phyloP scores from a whole-genome alignment of 768 basidiomycete genomes.

The Mycena rebaudengoi region DNA sequence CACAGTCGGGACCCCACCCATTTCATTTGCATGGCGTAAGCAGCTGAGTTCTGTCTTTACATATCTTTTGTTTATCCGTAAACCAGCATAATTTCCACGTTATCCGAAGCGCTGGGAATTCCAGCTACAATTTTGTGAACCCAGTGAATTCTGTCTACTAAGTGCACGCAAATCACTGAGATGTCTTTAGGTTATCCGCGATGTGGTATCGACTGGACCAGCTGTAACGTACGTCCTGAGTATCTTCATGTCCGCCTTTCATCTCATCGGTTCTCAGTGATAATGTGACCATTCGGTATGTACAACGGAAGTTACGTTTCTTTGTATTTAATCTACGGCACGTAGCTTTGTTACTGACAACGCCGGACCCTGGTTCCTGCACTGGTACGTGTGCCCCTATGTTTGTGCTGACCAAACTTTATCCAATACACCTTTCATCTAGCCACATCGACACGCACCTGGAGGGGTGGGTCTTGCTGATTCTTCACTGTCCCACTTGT shows the following conservation, averaged over 20 bases:
- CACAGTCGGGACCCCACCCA: constrained; percentile 21
- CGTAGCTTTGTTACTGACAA: constrained; percentile 62
- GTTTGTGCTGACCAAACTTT: constrained; percentile 22
- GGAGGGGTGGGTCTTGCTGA: too few species aligned
- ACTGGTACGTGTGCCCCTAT: neutral
- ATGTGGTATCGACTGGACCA: constrained; percentile 42
- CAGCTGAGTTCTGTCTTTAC: neutral
- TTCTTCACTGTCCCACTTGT: too few species aligned
- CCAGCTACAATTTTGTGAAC: constrained; percentile 44
- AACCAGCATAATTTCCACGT: constrained; percentile 41
- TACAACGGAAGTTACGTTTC: too few species aligned
- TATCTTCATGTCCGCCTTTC: neutral
- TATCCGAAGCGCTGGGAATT: constrained; percentile 36
- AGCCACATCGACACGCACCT: constrained; percentile 32
- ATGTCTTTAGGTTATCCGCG: constrained; percentile 47
- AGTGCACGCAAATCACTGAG: neutral
- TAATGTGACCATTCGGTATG: constrained; percentile 54
- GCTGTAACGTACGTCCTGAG: neutral
- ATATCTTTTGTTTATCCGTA: neutral
- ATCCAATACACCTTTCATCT: neutral
- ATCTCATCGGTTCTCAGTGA: constrained; percentile 37
- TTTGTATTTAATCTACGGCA: too few species aligned
- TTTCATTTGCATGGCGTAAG: constrained; percentile 27
- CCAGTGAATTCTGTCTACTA: constrained; percentile 37
- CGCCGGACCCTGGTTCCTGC: constrained; percentile 50